phyloP scores from a whole-genome alignment of 345 rosid species.

The Crucihimalaya himalaica region DNA sequence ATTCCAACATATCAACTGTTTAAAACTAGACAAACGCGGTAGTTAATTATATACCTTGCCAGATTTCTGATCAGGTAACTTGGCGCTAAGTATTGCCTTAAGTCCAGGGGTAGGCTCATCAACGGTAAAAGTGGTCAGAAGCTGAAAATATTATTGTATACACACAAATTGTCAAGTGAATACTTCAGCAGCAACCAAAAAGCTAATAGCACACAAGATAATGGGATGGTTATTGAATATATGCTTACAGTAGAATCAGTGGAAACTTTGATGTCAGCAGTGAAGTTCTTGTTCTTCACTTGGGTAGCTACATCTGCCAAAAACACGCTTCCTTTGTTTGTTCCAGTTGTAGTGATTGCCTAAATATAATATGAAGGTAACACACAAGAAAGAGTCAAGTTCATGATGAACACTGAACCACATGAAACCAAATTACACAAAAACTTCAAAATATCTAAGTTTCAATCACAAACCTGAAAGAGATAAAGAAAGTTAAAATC shows the following conservation, averaged over 20 bases:
- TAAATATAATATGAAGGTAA: slow-evolving; percentile 31
- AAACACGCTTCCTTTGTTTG: slow-evolving; percentile 75
- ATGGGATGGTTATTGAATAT: background rate
- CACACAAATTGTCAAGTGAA: background rate
- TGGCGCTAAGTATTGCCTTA: slow-evolving; percentile 80
- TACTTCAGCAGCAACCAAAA: background rate
- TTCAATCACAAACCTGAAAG: background rate
- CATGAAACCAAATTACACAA: background rate
- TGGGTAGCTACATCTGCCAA: slow-evolving; percentile 82
- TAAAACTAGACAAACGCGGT: background rate
- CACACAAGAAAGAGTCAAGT: background rate
- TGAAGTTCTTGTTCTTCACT: slow-evolving; percentile 88
- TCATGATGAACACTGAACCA: background rate
- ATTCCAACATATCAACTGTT: slow-evolving; percentile 1
- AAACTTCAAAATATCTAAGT: background rate
- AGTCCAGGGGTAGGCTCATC: slow-evolving; percentile 93
- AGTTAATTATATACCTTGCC: slow-evolving; percentile 57
- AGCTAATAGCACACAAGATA: background rate
- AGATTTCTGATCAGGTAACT: slow-evolving; percentile 90
- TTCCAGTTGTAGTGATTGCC: slow-evolving; percentile 77
- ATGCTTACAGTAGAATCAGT: slow-evolving; percentile 73
- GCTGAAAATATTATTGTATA: slow-evolving; percentile 40
- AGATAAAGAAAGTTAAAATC: background rate
- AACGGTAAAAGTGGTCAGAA: slow-evolving; percentile 76
- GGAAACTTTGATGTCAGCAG: slow-evolving; percentile 87